Percentiles rank a stretch among this genome's conserved stretches.
Conservation (phyloP, 2,329 filamentous ascomycete genomes). For the Orbilia quercus region DNA sequence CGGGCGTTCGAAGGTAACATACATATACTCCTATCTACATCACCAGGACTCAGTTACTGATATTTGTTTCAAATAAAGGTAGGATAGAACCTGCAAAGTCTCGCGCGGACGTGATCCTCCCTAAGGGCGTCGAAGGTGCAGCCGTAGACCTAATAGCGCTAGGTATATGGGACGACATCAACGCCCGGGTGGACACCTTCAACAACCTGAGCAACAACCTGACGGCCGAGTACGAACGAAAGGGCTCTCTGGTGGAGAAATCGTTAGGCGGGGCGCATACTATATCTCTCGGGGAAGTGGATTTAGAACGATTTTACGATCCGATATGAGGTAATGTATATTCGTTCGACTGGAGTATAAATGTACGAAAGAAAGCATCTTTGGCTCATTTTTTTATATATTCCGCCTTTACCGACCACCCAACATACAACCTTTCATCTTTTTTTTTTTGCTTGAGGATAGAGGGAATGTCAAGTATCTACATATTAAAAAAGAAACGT, state of each 20-base stretch:
- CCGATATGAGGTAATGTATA: constrained; percentile 31
- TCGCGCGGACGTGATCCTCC: constrained; percentile 48
- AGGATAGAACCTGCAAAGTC: constrained; percentile 53
- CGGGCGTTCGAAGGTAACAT: constrained; percentile 57
- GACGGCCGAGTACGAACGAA: constrained; percentile 35
- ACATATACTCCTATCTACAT: constrained; percentile 49
- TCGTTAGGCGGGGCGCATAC: constrained; percentile 31
- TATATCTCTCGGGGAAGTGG: constrained; percentile 42
- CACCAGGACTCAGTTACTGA: not conserved
- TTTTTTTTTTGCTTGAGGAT: constrained; percentile 26
- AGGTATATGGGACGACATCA: constrained; percentile 59
- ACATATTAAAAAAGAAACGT: constrained; percentile 45
- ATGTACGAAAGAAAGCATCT: constrained; percentile 22
- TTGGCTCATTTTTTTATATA: constrained; percentile 27
- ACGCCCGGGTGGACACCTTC: constrained; percentile 36
- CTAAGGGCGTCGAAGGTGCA: constrained; percentile 57
- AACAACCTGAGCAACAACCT: constrained; percentile 30
- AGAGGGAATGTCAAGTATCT: constrained; percentile 38
- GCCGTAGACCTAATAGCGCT: constrained; percentile 59
- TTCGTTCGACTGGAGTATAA: no score
- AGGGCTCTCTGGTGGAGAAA: constrained; percentile 28
- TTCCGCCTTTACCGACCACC: constrained; percentile 9
- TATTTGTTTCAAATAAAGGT: constrained; percentile 20
- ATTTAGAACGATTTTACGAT: constrained; percentile 52
- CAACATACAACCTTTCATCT: constrained; percentile 14